These are phyloP conservation scores for Sporothrix protearum DNA, from an alignment of 2,329 filamentous ascomycete species.

Conservation along the genomic window DNA sequence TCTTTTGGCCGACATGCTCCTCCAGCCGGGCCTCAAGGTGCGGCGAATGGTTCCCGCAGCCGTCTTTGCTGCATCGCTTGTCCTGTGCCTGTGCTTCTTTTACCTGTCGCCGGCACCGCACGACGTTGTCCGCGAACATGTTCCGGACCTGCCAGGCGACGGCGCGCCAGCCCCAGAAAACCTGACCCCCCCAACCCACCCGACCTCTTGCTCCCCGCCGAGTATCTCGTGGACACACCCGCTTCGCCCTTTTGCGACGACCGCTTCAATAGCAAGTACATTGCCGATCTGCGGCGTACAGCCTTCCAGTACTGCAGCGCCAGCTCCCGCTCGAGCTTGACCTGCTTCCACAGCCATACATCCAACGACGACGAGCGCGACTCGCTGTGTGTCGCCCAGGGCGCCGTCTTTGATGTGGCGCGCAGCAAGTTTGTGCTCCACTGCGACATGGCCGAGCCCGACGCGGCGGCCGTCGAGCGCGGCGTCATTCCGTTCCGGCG, in stretches of 20 bases:
- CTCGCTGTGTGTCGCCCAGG: constrained; percentile 24
- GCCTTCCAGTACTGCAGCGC: constrained; percentile 25
- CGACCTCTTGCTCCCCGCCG: constrained; percentile 12
- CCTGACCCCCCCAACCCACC: background rate
- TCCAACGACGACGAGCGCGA: constrained; percentile 11
- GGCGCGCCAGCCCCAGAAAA: no score
- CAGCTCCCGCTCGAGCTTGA: constrained; percentile 19
- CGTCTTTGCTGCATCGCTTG: constrained; percentile 2
- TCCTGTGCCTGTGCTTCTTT: constrained; percentile 14
- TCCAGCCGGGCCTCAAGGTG: background rate
- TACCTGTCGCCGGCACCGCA: background rate
- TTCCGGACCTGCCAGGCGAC: background rate
- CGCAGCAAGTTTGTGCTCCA: constrained; percentile 10
- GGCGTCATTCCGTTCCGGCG: constrained; percentile 19
- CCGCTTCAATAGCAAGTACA: constrained; percentile 25
- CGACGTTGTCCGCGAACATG: background rate
- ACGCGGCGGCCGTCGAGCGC: background rate
- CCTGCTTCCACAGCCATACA: constrained; percentile 26
- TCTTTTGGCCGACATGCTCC: no score
- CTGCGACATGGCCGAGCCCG: constrained; percentile 20
- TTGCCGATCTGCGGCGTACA: constrained; percentile 18
- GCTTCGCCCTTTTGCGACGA: constrained; percentile 21
- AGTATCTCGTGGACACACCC: constrained; percentile 14
- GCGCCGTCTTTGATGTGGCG: constrained; percentile 17
- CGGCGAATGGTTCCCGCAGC: background rate